A percentile compares a stretch with the other conserved stretches of the same genome.
phyloP scores from a whole-genome alignment of 768 basidiomycete species.

The Psilocybe sp. region DNA sequence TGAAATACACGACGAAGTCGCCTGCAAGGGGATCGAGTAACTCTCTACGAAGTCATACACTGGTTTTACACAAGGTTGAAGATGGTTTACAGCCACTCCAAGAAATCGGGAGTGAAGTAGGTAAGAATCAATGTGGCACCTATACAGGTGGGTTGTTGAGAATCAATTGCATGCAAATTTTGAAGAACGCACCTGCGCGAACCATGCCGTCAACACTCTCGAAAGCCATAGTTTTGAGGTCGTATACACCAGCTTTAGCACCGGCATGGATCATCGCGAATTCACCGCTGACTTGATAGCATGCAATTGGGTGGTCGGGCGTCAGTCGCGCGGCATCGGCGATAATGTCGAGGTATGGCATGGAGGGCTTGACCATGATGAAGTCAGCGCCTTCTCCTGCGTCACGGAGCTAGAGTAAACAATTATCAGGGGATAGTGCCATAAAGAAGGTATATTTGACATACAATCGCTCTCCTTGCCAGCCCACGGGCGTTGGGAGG shows the following conservation, averaged over 20 bases:
- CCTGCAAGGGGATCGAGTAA: no score
- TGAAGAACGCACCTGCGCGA: slow-evolving; percentile 67
- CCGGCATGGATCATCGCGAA: slow-evolving; percentile 97
- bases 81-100: slow-evolving; percentile 67
- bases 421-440: slow-evolving; percentile 1
- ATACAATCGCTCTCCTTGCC: slow-evolving; percentile 88
- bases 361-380: slow-evolving; percentile 96
- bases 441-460: slow-evolving; percentile 24
- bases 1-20: no score
- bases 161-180: not conserved
- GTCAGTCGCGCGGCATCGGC: slow-evolving; percentile 81
- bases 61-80: no score
- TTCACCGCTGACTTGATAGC: slow-evolving; percentile 97
- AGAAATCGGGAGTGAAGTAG: slow-evolving; percentile 96
- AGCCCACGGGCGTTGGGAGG: slow-evolving; percentile 87
- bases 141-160: slow-evolving; percentile 21
- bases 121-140: slow-evolving; percentile 88
- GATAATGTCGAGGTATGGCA: slow-evolving; percentile 97
- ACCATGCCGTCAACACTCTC: slow-evolving; percentile 91
- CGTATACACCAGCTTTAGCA: slow-evolving; percentile 91
- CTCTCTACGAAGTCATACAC: no score
- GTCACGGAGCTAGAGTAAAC: slow-evolving; percentile 70
- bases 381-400: slow-evolving; percentile 91
- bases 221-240: slow-evolving; percentile 89
- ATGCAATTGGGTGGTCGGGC: slow-evolving; percentile 88